Conservation (phyloP, 2,329 filamentous ascomycete genomes). For the Penicillium sp. region DNA sequence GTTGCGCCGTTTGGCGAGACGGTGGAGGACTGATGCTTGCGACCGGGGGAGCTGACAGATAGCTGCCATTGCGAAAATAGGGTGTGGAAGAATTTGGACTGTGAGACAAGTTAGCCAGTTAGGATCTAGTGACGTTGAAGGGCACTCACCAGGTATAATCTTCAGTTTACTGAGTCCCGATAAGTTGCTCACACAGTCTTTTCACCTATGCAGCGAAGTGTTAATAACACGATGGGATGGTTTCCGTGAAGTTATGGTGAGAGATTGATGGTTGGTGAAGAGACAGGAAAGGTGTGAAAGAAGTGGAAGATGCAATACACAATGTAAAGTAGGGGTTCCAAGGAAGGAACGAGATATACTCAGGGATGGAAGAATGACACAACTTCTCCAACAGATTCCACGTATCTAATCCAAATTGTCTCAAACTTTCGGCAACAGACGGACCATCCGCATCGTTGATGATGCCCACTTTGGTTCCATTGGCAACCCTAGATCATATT, state of each 20-base stretch:
- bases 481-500: neutral
- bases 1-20: slow-evolving; percentile 48
- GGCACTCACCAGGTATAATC: neutral
- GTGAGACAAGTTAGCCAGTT: neutral
- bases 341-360: neutral
- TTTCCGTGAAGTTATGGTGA: neutral
- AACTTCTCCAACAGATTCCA: neutral
- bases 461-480: slow-evolving; percentile 5
- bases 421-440: neutral
- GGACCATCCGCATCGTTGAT: slow-evolving; percentile 4
- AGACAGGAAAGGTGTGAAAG: neutral
- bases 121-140: neutral
- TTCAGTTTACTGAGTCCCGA: neutral
- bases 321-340: neutral
- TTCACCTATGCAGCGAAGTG: neutral
- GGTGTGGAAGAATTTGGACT: neutral
- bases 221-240: neutral
- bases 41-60: slow-evolving; percentile 24
- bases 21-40: slow-evolving; percentile 14
- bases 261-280: neutral
- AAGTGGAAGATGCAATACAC: neutral
- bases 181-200: neutral
- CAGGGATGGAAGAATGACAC: neutral
- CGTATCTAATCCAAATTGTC: neutral
- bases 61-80: slow-evolving; percentile 23